phyloP scores from a whole-genome alignment of 1,139 yeast species.

The Hyphopichia wangnamkhiaoensis region DNA sequence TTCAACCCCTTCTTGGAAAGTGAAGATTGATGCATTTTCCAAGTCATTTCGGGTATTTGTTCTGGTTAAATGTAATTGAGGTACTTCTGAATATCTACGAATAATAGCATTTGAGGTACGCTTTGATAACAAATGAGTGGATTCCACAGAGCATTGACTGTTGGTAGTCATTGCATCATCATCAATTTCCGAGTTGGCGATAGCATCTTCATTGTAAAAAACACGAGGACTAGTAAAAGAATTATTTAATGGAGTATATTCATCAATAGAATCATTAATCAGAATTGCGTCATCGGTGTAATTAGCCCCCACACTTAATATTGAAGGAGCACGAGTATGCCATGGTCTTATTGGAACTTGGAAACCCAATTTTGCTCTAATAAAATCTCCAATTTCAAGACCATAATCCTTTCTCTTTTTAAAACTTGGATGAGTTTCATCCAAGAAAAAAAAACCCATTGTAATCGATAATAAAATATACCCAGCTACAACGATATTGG shows the following conservation, averaged over 20 bases:
- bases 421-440: slow-evolving; percentile 56
- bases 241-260: slow-evolving; percentile 6
- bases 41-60: background rate
- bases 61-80: slow-evolving; percentile 1
- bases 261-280: slow-evolving; percentile 3
- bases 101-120: slow-evolving; percentile 40
- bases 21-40: slow-evolving; percentile 1
- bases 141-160: background rate
- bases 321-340: slow-evolving; percentile 13
- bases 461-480: slow-evolving; percentile 41
- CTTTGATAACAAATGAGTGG: slow-evolving; percentile 26
- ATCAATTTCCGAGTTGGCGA: slow-evolving; percentile 7
- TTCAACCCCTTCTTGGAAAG: slow-evolving; percentile 5
- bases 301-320: background rate
- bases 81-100: slow-evolving; percentile 36
- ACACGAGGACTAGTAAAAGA: slow-evolving; percentile 1
- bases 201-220: slow-evolving; percentile 1
- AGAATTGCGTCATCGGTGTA: background rate
- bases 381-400: slow-evolving; percentile 51
- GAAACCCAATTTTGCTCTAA: slow-evolving; percentile 36
- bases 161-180: slow-evolving; percentile 3
- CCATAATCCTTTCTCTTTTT: slow-evolving; percentile 50
- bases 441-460: slow-evolving; percentile 53
- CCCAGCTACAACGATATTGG: slow-evolving; percentile 55
- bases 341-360: slow-evolving; percentile 35